Conservation (phyloP, 805 yeast genomes). For the Wickerhamomyces ciferrii region DNA sequence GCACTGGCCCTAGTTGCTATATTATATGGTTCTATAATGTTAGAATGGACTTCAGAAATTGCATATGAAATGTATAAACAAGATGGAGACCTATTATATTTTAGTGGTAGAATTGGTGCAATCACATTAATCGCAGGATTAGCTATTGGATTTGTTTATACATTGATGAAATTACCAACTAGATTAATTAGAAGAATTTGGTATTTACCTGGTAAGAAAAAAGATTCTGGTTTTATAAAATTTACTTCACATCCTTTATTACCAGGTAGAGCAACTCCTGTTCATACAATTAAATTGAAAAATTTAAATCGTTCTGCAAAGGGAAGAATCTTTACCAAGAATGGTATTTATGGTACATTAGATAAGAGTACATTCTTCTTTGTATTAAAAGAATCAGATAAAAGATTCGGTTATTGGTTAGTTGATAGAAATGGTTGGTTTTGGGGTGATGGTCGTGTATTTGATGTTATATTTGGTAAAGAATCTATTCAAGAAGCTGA, state of each 20-base stretch:
- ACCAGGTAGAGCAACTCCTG: slow-evolving; percentile 72
- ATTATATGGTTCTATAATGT: slow-evolving; percentile 59
- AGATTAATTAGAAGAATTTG: slow-evolving; percentile 71
- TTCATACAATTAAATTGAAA: slow-evolving; percentile 58
- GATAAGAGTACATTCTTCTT: slow-evolving; percentile 72
- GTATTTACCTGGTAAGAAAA: slow-evolving; percentile 52
- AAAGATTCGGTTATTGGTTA: slow-evolving; percentile 51
- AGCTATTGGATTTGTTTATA: slow-evolving; percentile 22
- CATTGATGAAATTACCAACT: slow-evolving; percentile 54
- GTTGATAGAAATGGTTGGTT: slow-evolving; percentile 85
- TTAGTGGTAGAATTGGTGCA: slow-evolving; percentile 29
- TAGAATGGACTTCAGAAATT: slow-evolving; percentile 50
- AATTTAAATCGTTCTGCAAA: slow-evolving; percentile 49
- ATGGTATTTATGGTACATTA: slow-evolving; percentile 81
- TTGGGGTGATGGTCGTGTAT: slow-evolving; percentile 89
- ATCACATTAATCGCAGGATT: slow-evolving; percentile 31
- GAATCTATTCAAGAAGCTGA: slow-evolving; percentile 76
- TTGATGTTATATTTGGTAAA: slow-evolving; percentile 76
- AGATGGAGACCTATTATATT: slow-evolving; percentile 37
- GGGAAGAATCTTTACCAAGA: slow-evolving; percentile 78
- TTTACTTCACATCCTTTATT: slow-evolving; percentile 72
- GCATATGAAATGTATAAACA: slow-evolving; percentile 47
- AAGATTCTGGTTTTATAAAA: slow-evolving; percentile 40
- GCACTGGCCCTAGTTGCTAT: slow-evolving; percentile 65
- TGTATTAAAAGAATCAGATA: slow-evolving; percentile 55